A percentile compares a stretch with the other conserved stretches of the same genome.
Evolutionary conservation across 257 asterid genomes (phyloP).

Genomic region (Avicennia marina): DNA sequence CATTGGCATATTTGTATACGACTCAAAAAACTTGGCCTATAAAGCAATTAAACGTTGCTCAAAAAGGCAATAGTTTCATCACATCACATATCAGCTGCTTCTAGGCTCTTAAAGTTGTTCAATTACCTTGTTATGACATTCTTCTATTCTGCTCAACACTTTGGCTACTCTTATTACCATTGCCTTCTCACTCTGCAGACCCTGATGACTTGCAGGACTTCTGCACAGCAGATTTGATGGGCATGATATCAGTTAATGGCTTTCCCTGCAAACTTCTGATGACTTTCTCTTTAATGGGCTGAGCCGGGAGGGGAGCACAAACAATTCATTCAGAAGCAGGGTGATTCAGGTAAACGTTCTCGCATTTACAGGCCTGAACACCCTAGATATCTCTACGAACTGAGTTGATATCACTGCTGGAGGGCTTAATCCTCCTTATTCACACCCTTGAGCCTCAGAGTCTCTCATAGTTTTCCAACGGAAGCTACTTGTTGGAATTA

Average conservation of each 20-base stretch:
- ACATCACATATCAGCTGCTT: too few species aligned
- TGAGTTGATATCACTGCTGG: constrained; percentile 41
- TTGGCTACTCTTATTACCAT: neutral
- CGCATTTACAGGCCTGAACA: constrained; percentile 56
- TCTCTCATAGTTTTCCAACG: constrained; percentile 42
- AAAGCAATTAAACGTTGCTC: too few species aligned
- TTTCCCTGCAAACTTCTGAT: neutral
- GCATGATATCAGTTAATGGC: neutral
- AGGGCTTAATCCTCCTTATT: constrained; percentile 52
- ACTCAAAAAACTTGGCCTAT: too few species aligned
- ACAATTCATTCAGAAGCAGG: constrained; percentile 22
- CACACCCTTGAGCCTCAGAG: constrained; percentile 60
- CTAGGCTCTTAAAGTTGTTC: too few species aligned
- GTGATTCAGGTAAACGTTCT: constrained; percentile 29
- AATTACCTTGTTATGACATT: too few species aligned
- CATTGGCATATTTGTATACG: too few species aligned
- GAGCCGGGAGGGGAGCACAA: neutral
- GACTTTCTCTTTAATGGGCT: neutral
- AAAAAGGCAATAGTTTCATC: too few species aligned
- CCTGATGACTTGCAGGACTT: neutral
- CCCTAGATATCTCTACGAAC: constrained; percentile 56
- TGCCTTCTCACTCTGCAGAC: neutral
- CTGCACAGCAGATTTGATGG: neutral
- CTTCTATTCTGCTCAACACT: too few species aligned
- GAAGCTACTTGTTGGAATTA: constrained; percentile 41